Evolutionary conservation across 768 basidiomycete genomes (phyloP), one percentile per base, ranked within the genome.

Genomic region (Boletus sp.): DNA sequence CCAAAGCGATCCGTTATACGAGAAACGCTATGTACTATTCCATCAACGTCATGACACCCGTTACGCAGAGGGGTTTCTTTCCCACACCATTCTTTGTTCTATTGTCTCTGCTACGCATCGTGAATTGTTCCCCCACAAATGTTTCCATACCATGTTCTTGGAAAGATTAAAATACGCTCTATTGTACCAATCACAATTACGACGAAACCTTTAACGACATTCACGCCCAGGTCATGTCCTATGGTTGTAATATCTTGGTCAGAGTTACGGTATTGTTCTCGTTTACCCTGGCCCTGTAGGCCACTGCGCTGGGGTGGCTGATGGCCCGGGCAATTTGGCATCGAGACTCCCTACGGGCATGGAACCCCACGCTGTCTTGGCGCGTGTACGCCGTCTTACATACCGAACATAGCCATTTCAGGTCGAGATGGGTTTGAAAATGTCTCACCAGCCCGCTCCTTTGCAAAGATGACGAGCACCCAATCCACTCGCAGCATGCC

Each of bases 361-460:
- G 66, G 8, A 1, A 25, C 17, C 6, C 7, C 23, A 68, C 53
- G 21, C 52, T 66, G 40, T 68, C 66, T 0, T 8, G 29, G 15
- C 66, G 66, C 21, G 58, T 39, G 38, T 55, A 64, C 23, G 10
- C 1, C 7, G 2, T 25, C 10, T 25, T 10, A 39, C 66, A 67
- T 40, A 50, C 42, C 8, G 64, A 66, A 10, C 66, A 67, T 7
- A 39, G 7, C 64, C 61, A 67, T 23, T 27, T 50, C 41, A 61
- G 30, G 2, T 19, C 35, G 10, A 67, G 21, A 23, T 67, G 66
- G 2, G 39, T 59, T 0, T 21, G 49, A 10, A 68, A 14, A 25
- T 67, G 66, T 4, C 66, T 38, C 14, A 54, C 56, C 14, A 67
- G 23, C 19, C 56, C 59, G 15, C 11, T 29, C 34, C 19, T 41